These are phyloP conservation scores for Yamadazyma takamatsuzukensis DNA, from an alignment of 805 yeast genomes.

Conservation along the genomic window DNA sequence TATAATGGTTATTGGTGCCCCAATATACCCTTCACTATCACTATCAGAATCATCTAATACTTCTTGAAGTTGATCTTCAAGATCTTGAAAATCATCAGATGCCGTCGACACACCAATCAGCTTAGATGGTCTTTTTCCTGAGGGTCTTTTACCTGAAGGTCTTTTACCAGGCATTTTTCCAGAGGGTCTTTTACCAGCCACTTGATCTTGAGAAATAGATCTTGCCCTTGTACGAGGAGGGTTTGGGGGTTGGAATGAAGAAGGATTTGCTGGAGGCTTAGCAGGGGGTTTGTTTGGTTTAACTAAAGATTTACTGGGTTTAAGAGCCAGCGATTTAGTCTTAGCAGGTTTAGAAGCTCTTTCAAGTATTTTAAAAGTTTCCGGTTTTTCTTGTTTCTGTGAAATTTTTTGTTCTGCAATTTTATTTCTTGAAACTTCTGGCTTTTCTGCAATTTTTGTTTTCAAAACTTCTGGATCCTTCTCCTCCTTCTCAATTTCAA, in stretches of 20 bases:
- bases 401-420: background rate
- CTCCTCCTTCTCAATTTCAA: constrained; percentile 6
- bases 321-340: too few relatives aligned
- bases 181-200: constrained; percentile 2
- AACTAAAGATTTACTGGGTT: too few relatives aligned
- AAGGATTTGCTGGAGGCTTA: too few relatives aligned
- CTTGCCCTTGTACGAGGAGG: too few relatives aligned
- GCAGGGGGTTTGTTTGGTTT: too few relatives aligned
- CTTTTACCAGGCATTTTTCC: constrained; percentile 3
- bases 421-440: constrained; percentile 7
- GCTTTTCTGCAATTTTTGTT: constrained; percentile 1
- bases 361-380: background rate
- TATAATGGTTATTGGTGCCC: constrained; percentile 9
- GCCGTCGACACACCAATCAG: constrained; percentile 11
- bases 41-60: constrained; percentile 28
- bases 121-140: background rate
- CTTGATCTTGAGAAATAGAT: background rate
- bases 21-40: constrained; percentile 7
- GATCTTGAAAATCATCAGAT: constrained; percentile 39
- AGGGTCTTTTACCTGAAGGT: background rate
- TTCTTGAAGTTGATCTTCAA: constrained; percentile 41
- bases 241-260: too few relatives aligned
- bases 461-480: background rate
- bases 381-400: background rate
- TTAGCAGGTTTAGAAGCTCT: too few relatives aligned